Base-by-base conservation (phyloP, 2,329 filamentous ascomycete species). In the Botrytis elliptica region DNA sequence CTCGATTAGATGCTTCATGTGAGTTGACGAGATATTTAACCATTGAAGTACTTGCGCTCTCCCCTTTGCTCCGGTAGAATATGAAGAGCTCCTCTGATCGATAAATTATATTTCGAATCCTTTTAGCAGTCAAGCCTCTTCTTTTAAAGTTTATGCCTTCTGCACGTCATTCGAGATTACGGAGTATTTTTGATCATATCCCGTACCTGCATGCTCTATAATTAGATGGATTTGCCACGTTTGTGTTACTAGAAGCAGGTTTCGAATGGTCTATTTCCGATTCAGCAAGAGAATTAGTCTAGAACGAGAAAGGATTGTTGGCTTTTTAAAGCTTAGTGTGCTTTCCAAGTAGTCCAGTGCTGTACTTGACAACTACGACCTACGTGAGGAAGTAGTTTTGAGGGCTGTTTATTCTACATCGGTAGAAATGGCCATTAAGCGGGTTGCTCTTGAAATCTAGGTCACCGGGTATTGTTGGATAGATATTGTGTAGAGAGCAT, bases 31-130 rank as follows among this genome's bases (percentile, higher is more conserved):
- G n/a, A 63, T 10, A n/a, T 40, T 9, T 4, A 18, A 8, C 36
- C 0, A 3, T 40, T 3, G 6, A n/a, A 10, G 40, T 14, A 2
- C 25, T 0, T 40, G 3, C 14, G 10, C 33, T 36, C 2, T 16
- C 6, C 20, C 5, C 22, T 25, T 33, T 40, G 3, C 36, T 9
- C 22, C 7, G 8, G 14, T n/a, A 38, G 2, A 36, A 40, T 7
- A 38, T 40, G 60, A 5, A 63, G 4, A 63, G 12, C 18, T 18
- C 36, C 59, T n/a, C 22, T 63, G 22, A 38, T 29, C n/a, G 7
- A 29, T 7, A 18, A 55, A 3, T 18, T 14, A 9, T 18, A 29
- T 1, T 55, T 55, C 3, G 14, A 55, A 18, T 29, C 25, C 1
- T 1, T 18, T 18, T 25, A 52, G 49, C 22, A 25, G 9, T 0